Base-by-base conservation (phyloP, 192 early-diverging fungal genomes). In the Linnemannia zychae region DNA sequence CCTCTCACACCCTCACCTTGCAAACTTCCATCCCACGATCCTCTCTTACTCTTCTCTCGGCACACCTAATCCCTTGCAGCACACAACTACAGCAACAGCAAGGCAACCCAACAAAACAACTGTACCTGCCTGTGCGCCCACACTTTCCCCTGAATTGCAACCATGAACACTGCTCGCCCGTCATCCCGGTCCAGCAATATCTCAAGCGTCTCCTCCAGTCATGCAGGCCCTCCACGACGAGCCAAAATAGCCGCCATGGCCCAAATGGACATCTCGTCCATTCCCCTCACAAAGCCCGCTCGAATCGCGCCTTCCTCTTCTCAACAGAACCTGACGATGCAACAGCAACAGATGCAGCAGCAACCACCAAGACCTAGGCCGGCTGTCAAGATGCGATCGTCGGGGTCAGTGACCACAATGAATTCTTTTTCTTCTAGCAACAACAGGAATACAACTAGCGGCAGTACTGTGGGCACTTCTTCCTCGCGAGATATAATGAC, bases 201-300 rank as follows among this genome's bases (percentile, higher is more conserved):
- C 28, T 36, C 40, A 49, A 71, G 22, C 53, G 50, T 57, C 57
- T 67, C 40, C 49, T 38, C n/a, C 47, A 80, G 28, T 50, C 60
- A 38, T 24, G 68, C 22, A 38, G 52, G 48, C 7, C 75, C 18
- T 1, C 78, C 78, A 74, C 67, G 78, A 68, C 66, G 72, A 46
- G 81, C 81, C 36, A 82, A 77, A 53, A 71, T 82, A 31, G 81
- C 71, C 12, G 24, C 50, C 53, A 76, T 67, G 52, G 75, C 75
- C 47, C 81, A 82, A 76, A 76, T 77, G 60, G 75, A 82, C 75
- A 73, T 82, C 33, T 77, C 75, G 4, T 67, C 75, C 69, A 34
- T 75, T n/a, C 37, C 73, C 9, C 52, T 72, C 24, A 49, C 75
- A 49, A 46, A 57, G 9, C 71, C 31, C 53, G 75, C 18, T 13